Base-by-base conservation (phyloP, 805 yeast species). In the Saccharomycopsis lassenensis region DNA sequence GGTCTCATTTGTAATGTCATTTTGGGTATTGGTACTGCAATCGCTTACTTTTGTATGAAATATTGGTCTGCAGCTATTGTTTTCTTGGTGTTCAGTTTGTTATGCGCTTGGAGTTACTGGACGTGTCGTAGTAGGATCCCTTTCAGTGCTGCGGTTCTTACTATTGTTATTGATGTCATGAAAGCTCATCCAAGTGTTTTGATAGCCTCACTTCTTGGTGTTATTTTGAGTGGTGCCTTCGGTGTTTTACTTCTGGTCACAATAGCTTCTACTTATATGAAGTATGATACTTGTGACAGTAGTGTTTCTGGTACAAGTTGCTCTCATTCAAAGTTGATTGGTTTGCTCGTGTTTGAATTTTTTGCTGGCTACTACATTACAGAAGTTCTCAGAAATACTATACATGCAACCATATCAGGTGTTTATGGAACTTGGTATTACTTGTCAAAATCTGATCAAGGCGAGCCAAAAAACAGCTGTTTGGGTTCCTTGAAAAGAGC, bases 361-460 rank as follows among this genome's bases (percentile, higher is more conserved):
- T 83, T 87, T 55, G 80, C 89, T 4, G 94, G 94, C 14, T 86
- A 71, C 53, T 80, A 74, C 54, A 71, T 85, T 41, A 70, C 91
- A 20, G 95, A 85, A 57, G 91, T 86, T 14, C 63, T 83, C 40
- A 75, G 77, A 57, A 85, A 82, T 49, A 66, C 82, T 11, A 76
- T 85, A 24, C 94, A 87, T 51, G 81, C 79, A 16, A 72, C 86
- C 1, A 75, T 84, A 31, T 68, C 89, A 17, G 94, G 94, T 18
- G 74, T 85, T 14, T 87, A 71, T 53, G 95, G 95, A 7, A 71
- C 89, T 6, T 87, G 96, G 95, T 86, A 83, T 57, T 87, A 84
- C 57, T 69, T 81, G 56, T 69, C 80, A 14, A 65, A 65, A 37
- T 71, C 85, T 8, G 85, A 77, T 52, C 79, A 78, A 53, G 86